Conservation (phyloP, 2,329 filamentous ascomycete genomes). For the Fusarium sacchari region DNA sequence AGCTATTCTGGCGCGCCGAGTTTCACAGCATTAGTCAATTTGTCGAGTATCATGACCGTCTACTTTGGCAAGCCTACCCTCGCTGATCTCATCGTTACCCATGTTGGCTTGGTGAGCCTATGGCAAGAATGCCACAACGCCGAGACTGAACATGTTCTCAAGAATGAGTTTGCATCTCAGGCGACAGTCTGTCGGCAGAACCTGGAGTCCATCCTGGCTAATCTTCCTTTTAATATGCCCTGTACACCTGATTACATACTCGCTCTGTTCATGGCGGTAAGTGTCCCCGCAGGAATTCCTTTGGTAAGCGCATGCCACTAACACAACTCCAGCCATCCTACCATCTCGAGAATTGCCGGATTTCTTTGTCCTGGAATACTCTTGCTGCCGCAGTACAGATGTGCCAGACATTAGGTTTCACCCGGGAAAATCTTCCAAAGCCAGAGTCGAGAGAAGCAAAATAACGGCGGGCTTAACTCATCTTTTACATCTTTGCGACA, state of each 20-base stretch:
- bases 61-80: slow-evolving; percentile 15
- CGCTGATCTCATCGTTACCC: background rate
- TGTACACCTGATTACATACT: background rate
- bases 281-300: accelerated
- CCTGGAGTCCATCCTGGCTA: background rate
- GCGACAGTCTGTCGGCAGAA: background rate
- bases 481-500: background rate
- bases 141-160: background rate
- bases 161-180: background rate
- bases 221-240: background rate
- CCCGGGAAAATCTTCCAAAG: background rate
- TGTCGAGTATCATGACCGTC: slow-evolving; percentile 17
- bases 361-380: slow-evolving; percentile 3
- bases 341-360: background rate
- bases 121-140: background rate
- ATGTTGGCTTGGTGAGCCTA: background rate
- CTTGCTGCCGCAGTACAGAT: background rate
- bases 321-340: background rate
- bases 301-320: background rate
- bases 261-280: background rate
- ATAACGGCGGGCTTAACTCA: background rate
- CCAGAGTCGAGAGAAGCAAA: background rate
- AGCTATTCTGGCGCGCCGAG: slow-evolving; percentile 1
- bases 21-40: slow-evolving; percentile 2
- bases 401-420: slow-evolving; percentile 3